Conservation (phyloP, 2,329 filamentous ascomycete species). For the Beauveria brongniartii region DNA sequence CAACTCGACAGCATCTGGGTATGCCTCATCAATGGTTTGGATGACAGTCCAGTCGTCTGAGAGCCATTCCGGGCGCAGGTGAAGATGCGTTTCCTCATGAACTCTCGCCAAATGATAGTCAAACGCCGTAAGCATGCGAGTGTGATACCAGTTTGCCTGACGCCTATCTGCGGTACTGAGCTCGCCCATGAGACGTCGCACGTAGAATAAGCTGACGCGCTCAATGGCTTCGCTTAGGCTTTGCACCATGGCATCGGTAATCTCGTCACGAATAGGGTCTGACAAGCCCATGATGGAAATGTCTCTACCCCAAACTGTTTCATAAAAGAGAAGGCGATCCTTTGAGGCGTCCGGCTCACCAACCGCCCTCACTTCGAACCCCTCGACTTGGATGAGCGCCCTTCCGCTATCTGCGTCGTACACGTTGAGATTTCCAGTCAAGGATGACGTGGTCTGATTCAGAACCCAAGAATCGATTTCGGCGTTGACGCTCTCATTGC, state of each 20-base stretch:
- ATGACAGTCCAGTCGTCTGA: not conserved
- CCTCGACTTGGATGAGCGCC: not conserved
- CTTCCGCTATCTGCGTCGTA: not conserved
- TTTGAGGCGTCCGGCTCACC: not conserved
- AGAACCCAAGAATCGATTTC: not conserved
- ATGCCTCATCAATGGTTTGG: not conserved
- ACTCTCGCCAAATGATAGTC: not conserved
- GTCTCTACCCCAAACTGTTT: not conserved
- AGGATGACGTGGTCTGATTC: not conserved
- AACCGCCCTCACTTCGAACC: not conserved
- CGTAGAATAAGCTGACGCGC: not conserved
- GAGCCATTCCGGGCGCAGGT: not conserved
- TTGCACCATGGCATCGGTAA: not conserved
- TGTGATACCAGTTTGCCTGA: not conserved
- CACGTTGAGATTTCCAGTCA: not conserved
- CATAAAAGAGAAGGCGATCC: not conserved
- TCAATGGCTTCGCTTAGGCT: not conserved
- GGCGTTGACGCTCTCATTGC: not conserved
- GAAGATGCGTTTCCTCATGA: not conserved
- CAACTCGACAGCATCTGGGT: conserved; percentile 12
- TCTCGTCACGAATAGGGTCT: not conserved
- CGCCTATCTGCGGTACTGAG: not conserved
- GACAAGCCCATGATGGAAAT: not conserved
- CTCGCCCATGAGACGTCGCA: not conserved
- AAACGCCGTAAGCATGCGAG: not conserved